Base-by-base conservation (phyloP, 2,329 filamentous ascomycete species). In the Huntiella decipiens region DNA sequence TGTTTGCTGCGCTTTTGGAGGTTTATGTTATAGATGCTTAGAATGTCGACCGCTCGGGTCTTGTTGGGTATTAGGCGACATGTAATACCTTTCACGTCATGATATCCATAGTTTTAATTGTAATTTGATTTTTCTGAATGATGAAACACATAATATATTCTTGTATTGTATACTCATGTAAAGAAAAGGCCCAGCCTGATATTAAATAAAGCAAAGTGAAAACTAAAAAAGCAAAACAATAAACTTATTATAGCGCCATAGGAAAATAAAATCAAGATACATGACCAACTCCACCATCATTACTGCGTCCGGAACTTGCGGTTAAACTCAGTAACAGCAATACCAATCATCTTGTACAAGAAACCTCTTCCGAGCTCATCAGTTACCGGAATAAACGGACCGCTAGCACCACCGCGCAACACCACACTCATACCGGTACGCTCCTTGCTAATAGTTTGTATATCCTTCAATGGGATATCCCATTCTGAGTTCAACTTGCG, bases 371-470 rank as follows among this genome's bases (percentile, higher is more conserved):
- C 70, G 46, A 78, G 82, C 61, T 95, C 88, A 55, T 94, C 86
- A n/a, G 77, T 79, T 4, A 96, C 82, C 0, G 91, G 91, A 5
- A 98, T 78, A 57, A 96, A 98, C 2, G 91, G 91, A 0, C 91
- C 91, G 58, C 94, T 94, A 2, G 80, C 83, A 3, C 87, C 88
- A 8, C 87, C 88, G 54, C 93, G 82, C 53, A 96, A 65, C 40
- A 82, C 79, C 51, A 98, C 74, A 53, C 83, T 87, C 63, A 98
- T 77, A 0, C 91, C 92, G 0, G 91, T 98, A 44, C 91, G 70
- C 68, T 98, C 92, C 66, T 96, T 98, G 39, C 80, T 82, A 53
- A 98, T 96, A 0, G 87, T 96, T 67, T 96, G 87, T 15, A 98
- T 77, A 59, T 98, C 91, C 57, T 91, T 95, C 53, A 98, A 69